A percentile compares a stretch with the other conserved stretches of the same genome.
phyloP scores from a whole-genome alignment of 352 stramenopile genomes.

The Aphanomyces cochlioides region DNA sequence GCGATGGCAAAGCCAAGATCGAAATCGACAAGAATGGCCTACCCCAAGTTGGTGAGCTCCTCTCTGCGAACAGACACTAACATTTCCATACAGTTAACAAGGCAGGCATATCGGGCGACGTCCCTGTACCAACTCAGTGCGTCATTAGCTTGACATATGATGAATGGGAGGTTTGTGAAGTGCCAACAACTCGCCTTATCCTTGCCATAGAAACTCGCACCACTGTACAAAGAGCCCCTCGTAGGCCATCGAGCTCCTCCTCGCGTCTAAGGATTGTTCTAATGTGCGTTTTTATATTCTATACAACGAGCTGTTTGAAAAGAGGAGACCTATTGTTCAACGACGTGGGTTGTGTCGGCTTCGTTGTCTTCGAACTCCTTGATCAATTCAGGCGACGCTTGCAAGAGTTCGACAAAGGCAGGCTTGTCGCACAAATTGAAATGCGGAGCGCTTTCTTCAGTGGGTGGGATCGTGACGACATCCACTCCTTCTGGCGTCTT shows the following conservation, averaged over 20 bases:
- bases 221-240: slow-evolving; percentile 49
- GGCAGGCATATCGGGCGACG: slow-evolving; percentile 48
- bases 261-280: neutral
- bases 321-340: slow-evolving; percentile 12
- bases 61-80: slow-evolving; percentile 2
- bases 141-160: slow-evolving; percentile 78
- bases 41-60: slow-evolving; percentile 56
- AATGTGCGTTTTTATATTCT: neutral
- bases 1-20: slow-evolving; percentile 64
- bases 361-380: slow-evolving; percentile 54
- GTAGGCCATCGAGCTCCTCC: slow-evolving; percentile 47
- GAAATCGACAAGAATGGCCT: slow-evolving; percentile 53
- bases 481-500: slow-evolving; percentile 60
- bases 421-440: slow-evolving; percentile 82
- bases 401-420: slow-evolving; percentile 76
- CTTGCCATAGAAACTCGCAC: slow-evolving; percentile 38
- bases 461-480: slow-evolving; percentile 63
- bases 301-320: neutral
- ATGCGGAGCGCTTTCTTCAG: slow-evolving; percentile 57
- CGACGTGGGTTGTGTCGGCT: slow-evolving; percentile 10
- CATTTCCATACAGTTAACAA: slow-evolving; percentile 47
- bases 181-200: neutral
- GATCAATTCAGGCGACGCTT: slow-evolving; percentile 70
- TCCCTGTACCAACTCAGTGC: slow-evolving; percentile 61
- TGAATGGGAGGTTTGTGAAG: slow-evolving; percentile 51